Base-by-base conservation (phyloP, 192 early-diverging fungal genomes). In the Haplosporangium gracile region DNA sequence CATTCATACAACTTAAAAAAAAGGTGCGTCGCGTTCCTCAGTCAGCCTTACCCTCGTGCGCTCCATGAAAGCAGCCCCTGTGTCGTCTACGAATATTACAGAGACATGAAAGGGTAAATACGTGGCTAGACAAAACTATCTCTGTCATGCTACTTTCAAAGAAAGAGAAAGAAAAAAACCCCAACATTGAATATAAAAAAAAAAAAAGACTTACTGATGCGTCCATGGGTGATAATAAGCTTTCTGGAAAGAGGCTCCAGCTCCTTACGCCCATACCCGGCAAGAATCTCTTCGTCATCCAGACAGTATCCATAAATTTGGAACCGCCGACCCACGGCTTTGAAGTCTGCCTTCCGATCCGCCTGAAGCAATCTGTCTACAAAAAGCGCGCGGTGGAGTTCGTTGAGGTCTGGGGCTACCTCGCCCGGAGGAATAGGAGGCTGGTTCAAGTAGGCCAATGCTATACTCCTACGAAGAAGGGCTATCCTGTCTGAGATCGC, bases 281-380 rank as follows among this genome's bases (percentile, higher is more conserved):
- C 75, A 75, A 86, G 77, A 63, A 86, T 78, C 24, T 75, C 71
- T 20, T 86, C 84, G 32, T 86, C 84, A 63, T 86, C 84, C 40
- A 86, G 26, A 75, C 84, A 86, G 68, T 74, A 86, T 10, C 75
- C 69, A 68, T 78, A 70, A 36, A 86, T 68, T 40, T 86, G 75
- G 6, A 75, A 47, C 45, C 84, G 75, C 1, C 75, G 76, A 5
- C 84, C 84, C 11, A 86, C 65, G 7, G 71, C 72, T 53, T 32
- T 74, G 36, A 81, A 81, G n/a, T 80, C 43, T 49, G 84, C 77
- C 40, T 80, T 34, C 16, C 75, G 38, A 15, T 45, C 63, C 20
- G 74, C 34, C 8, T 39, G 16, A 42, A 86, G 81, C 1, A 49
- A 65, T 47, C 36, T 39, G 55, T 86, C 79, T 1, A 86, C 43